Conservation (phyloP, 805 yeast species). For the Teunomyces barrocoloradensis region DNA sequence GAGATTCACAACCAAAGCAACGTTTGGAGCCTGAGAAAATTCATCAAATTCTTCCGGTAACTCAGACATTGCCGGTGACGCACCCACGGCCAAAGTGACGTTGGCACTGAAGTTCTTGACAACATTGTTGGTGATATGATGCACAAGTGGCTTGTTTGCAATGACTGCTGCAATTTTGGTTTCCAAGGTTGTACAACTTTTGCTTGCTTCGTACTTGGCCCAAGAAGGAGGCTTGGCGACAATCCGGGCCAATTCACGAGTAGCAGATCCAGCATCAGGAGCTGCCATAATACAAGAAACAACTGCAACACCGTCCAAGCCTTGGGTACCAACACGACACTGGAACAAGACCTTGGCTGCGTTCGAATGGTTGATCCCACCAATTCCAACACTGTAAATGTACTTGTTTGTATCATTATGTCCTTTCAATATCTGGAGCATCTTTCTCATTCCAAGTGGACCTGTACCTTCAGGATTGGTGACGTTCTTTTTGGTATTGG, state of each 20-base stretch:
- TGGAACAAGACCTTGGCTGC: slow-evolving; percentile 56
- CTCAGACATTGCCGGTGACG: slow-evolving; percentile 88
- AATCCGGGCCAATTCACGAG: slow-evolving; percentile 34
- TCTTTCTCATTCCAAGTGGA: slow-evolving; percentile 57
- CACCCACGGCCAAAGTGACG: slow-evolving; percentile 78
- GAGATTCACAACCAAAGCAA: slow-evolving; percentile 65
- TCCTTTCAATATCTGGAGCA: slow-evolving; percentile 45
- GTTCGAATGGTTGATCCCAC: slow-evolving; percentile 70
- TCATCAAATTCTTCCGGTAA: slow-evolving; percentile 63
- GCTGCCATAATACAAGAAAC: slow-evolving; percentile 83
- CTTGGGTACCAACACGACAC: slow-evolving; percentile 42
- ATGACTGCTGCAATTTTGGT: slow-evolving; percentile 16
- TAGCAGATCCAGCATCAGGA: slow-evolving; percentile 49
- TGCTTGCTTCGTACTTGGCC: background rate
- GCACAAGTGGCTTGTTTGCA: slow-evolving; percentile 59
- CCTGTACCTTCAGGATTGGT: slow-evolving; percentile 56
- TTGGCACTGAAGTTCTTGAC: slow-evolving; percentile 88
- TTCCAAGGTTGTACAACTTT: background rate
- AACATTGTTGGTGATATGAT: slow-evolving; percentile 86
- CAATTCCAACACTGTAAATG: slow-evolving; percentile 71
- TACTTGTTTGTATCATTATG: slow-evolving; percentile 25
- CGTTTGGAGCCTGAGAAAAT: slow-evolving; percentile 52
- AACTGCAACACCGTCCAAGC: slow-evolving; percentile 80
- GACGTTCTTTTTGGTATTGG: slow-evolving; percentile 62
- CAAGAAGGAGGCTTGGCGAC: slow-evolving; percentile 23